These are phyloP conservation scores for Spiraea crenata DNA, from an alignment of 331 rosid genomes.

Conservation along the genomic window DNA sequence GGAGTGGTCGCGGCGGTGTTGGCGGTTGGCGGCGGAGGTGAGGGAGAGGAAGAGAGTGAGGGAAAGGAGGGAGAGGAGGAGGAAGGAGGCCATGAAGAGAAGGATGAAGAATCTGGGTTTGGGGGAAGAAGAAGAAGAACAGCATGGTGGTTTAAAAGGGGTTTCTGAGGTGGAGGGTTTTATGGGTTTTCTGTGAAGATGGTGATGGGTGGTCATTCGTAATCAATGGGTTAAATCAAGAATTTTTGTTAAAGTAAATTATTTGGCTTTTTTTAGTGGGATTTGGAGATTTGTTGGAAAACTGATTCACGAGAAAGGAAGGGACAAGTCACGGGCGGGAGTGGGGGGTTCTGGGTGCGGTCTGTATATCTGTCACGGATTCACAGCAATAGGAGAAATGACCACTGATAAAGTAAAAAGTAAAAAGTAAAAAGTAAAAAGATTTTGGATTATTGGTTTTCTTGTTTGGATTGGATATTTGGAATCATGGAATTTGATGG, in stretches of 20 bases:
- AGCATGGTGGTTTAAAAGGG: conserved; percentile 12
- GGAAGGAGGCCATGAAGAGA: conserved; percentile 56
- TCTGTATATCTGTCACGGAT: too few relatives aligned
- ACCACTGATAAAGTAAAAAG: too few relatives aligned
- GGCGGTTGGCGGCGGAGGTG: conserved; percentile 48
- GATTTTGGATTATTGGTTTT: too few relatives aligned
- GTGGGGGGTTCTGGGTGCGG: too few relatives aligned
- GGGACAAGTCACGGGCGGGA: too few relatives aligned
- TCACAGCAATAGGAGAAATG: too few relatives aligned
- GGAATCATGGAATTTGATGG: too few relatives aligned
- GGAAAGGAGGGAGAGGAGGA: conserved; percentile 30
- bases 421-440: too few relatives aligned
- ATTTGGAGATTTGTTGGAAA: not conserved
- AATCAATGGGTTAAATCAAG: not conserved
- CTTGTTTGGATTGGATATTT: too few relatives aligned
- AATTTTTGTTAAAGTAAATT: not conserved
- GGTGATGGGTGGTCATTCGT: not conserved
- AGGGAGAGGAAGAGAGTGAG: conserved; percentile 38
- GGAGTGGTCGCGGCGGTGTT: not conserved
- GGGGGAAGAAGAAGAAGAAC: conserved; percentile 10
- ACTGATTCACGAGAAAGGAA: too few relatives aligned
- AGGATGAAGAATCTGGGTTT: conserved; percentile 39
- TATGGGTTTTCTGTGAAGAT: conserved; percentile 22
- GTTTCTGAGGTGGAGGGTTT: not conserved
- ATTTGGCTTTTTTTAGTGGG: not conserved